phyloP scores from a whole-genome alignment of 345 rosid genomes.

The Dovyalis caffra region DNA sequence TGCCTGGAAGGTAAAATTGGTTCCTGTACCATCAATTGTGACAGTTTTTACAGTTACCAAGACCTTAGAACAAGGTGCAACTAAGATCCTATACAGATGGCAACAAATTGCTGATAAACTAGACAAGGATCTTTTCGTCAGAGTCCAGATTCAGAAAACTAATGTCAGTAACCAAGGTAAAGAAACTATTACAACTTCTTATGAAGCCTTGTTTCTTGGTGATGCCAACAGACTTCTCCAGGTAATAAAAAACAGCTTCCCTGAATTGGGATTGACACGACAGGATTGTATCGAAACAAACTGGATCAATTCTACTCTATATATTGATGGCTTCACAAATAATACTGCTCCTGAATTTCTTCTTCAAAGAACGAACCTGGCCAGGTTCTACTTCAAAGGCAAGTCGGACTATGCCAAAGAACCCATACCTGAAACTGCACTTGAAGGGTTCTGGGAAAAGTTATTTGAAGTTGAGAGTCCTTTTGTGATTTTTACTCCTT shows the following conservation, averaged over 20 bases:
- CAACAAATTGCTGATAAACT: too few relatives aligned
- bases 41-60: slow-evolving; percentile 56
- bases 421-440: slow-evolving; percentile 25
- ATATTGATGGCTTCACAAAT: slow-evolving; percentile 19
- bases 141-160: slow-evolving; percentile 35
- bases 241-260: too few relatives aligned
- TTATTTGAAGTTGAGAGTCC: slow-evolving; percentile 44
- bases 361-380: too few relatives aligned
- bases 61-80: slow-evolving; percentile 44
- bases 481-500: too few relatives aligned
- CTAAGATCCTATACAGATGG: too few relatives aligned
- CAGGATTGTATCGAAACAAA: slow-evolving; percentile 31
- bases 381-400: too few relatives aligned
- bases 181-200: slow-evolving; percentile 14
- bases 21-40: slow-evolving; percentile 61
- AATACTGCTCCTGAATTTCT: too few relatives aligned
- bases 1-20: slow-evolving; percentile 61
- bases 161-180: not conserved
- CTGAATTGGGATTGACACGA: too few relatives aligned
- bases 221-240: too few relatives aligned
- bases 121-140: too few relatives aligned
- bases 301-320: slow-evolving; percentile 26
- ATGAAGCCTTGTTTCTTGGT: slow-evolving; percentile 17
- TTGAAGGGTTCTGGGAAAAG: slow-evolving; percentile 32
- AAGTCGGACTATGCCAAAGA: slow-evolving; percentile 31